Evolutionary conservation across 108 stramenopile species (phyloP), one percentile per base, ranked within the genome.

Genomic region (Cyclostephanos invisitatus): DNA sequence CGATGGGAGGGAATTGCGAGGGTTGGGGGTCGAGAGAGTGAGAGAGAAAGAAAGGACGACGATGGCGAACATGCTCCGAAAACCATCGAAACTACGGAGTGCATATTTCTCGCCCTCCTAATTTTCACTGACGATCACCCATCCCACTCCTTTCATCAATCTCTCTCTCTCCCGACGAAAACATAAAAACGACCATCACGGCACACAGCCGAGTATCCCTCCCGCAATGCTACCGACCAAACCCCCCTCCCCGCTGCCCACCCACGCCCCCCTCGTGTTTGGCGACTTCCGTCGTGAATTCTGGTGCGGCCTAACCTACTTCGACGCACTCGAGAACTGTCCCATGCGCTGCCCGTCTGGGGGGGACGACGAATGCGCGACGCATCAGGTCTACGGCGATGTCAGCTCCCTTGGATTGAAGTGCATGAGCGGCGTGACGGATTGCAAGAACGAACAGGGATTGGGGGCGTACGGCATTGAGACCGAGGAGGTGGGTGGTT

Each of bases 291-390:
- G 71, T 44, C 51, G 36, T 14, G 70, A 72, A 42, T 78, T 72
- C 65, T 78, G 77, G 77, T 78, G 77, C 35, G 77, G 77, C 51
- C 21, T 67, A 20, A 65, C 65, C 35, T 78, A 50, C 36, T 78
- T 78, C 32, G 77, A 78, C 47, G 77, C 77, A 29, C 25, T 59
- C 28, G 29, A 59, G n/a, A 59, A 79, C 47, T 79, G 78, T 59
- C 11, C 67, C 6, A 53, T 47, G 8, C 67, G 63, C 6, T 80
- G 78, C 69, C 78, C 78, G 7, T 57, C 55, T 2, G 78, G 78
- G 27, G 56, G 53, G 24, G 78, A 80, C 48, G 56, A 60, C 27
- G 71, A 73, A 35, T 80, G 78, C 27, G 63, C 70, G 20, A 54
- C 22, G 10, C 22, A 25, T 20, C 44, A 14, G 15, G 14, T 15